Evolutionary conservation across 225 moss, liverwort and hornwort genomes (phyloP), one percentile per base, ranked within the genome.

Genomic region (Pseudisothecium myosuroides): DNA sequence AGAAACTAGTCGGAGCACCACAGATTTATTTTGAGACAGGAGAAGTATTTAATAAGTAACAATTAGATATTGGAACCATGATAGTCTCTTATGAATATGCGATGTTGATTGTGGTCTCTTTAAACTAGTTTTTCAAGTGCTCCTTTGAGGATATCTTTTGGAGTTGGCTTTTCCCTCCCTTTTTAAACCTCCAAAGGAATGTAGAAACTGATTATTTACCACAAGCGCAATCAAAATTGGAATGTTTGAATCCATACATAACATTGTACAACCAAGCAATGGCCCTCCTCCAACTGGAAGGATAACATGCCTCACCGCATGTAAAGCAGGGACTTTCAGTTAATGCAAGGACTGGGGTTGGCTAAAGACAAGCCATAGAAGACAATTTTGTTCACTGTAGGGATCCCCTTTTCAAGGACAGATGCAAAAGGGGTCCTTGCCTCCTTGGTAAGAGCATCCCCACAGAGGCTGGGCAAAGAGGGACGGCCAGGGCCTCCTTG

Each of bases 151-250:
- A 0, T 0, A 21, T 21, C 13, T 14, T 52, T 52, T 34, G 3
- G 5, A 0, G 20, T 12, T 5, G n/a, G n/a, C n/a, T 34, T 34
- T 7, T 3, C 0, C 13, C 12, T 2, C 15, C 4, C 5, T 21
- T 32, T 22, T 23, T 4, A 2, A 1, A 8, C 32, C 8, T 8
- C 31, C 8, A 34, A 3, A 0, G 21, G 14, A 76, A 34, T 52
- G 8, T 76, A 76, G 14, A 9, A 34, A 12, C 8, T 22, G 1
- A 22, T 34, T 76, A 8, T 50, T 52, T 34, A 52, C 22, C 3
- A 34, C 4, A 1, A 22, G 52, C 20, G 14, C 21, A 8, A 36
- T 76, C 9, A 8, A 54, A 77, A 9, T 14, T 9, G 5, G 1
- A 77, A 77, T 77, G 5, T 77, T 23, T 2, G 0, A 76, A 77